Base-by-base conservation (phyloP, 257 asterid species). In the Gynochthodes officinalis region DNA sequence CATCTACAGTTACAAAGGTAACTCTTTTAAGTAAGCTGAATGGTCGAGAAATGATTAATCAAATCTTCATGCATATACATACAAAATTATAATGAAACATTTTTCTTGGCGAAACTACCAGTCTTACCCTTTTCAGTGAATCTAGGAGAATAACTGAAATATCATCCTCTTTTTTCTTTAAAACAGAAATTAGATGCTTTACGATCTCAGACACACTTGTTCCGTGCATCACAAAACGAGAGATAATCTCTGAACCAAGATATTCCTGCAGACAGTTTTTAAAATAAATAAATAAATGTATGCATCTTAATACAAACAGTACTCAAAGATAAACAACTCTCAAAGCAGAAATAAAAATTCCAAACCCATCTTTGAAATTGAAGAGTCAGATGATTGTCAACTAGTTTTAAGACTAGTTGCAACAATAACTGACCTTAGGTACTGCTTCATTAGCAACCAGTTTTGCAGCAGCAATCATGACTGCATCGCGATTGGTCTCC, bases 181-280 rank as follows among this genome's bases (percentile, higher is more conserved):
- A 80, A 77, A 84, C 84, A 64, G 94, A 73, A 44, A 95, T 84
- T 40, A 95, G 86, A 79, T 91, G 93, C 91, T 92, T 95, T 78
- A 90, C 89, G 80, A 86, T 88, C 84, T 92, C 98, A 75, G 83
- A 77, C 21, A 89, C 88, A 69, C 96, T 84, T 30, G 88, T 48
- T 37, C 86, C 86, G 74, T 90, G 96, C 86, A 81, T 82, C 71
- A 68, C 90, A 76, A 87, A 78, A 83, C 78, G 93, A 72, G 98
- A 91, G 72, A 95, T 74, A 65, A 95, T 82, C 88, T 90, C 97
- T 18, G 98, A 78, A 57, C 90, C 97, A 61, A 92, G 91, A 80
- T 79, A 81, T 61, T 86, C 97, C 99, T 95, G 89, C 80, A 84
- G 53, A 30, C 69, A 78, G 75, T 74, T 75, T 5, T 42, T 46